Conservation (phyloP, 345 rosid genomes). For the Gossypium arboreum region DNA sequence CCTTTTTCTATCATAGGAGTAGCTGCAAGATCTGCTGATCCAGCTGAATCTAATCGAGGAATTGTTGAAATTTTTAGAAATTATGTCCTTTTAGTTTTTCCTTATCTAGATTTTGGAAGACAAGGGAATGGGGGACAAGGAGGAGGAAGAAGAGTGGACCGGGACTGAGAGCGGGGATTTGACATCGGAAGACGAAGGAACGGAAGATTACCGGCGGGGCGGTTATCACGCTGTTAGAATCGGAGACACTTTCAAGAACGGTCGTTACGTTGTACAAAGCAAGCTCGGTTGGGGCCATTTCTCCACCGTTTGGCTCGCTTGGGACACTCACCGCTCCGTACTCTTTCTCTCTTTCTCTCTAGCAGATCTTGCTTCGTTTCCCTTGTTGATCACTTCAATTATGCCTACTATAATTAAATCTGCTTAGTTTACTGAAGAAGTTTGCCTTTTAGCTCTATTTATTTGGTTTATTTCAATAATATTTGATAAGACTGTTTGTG, state of each 20-base stretch:
- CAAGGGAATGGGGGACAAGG: conserved; percentile 33
- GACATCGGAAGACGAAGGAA: conserved; percentile 74
- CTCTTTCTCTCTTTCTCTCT: neutral
- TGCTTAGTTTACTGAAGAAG: neutral
- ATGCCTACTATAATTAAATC: neutral
- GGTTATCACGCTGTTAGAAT: conserved; percentile 72
- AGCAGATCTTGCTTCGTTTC: neutral
- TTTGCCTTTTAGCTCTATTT: conserved; percentile 11
- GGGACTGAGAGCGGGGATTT: conserved; percentile 52
- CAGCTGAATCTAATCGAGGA: conserved; percentile 14
- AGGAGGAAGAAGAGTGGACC: conserved; percentile 33
- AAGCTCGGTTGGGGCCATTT: conserved; percentile 86
- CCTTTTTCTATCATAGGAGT: neutral
- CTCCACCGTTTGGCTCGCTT: conserved; percentile 84
- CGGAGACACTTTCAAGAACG: conserved; percentile 60
- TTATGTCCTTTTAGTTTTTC: neutral
- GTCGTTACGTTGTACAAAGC: conserved; percentile 57
- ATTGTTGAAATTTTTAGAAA: neutral
- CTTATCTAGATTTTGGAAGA: neutral
- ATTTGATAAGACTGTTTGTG: neutral
- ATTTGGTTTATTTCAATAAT: neutral
- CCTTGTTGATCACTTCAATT: neutral
- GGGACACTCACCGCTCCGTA: conserved; percentile 58
- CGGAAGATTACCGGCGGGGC: conserved; percentile 65
- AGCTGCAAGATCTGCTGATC: conserved; percentile 1